A percentile compares a stretch with the other conserved stretches of the same genome.
These are phyloP conservation scores for Nannochloropsis salina DNA, from an alignment of 108 stramenopile genomes.

Conservation along the genomic window DNA sequence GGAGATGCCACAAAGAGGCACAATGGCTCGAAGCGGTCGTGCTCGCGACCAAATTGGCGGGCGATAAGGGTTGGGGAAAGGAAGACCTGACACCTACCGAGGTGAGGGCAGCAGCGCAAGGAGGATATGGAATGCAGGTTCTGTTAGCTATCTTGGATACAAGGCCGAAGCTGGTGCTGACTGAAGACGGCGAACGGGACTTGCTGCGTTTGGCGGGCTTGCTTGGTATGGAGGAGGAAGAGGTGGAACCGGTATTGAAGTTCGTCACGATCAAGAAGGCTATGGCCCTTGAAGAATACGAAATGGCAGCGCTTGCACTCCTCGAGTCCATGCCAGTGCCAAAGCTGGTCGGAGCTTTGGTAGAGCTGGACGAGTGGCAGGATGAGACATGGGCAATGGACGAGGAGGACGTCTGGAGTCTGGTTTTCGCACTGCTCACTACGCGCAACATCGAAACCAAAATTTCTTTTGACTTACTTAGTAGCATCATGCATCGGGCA, in stretches of 20 bases:
- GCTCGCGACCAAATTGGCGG: neutral
- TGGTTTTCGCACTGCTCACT: neutral
- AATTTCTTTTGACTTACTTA: neutral
- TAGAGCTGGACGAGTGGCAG: neutral
- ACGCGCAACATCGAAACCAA: neutral
- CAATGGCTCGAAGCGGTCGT: neutral
- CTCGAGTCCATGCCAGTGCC: conserved; percentile 1
- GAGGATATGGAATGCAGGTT: conserved; percentile 6
- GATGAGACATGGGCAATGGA: neutral
- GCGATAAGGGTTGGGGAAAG: neutral
- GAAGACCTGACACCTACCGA: neutral
- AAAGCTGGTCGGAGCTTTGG: neutral
- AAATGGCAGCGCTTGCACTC: neutral
- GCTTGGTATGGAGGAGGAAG: neutral
- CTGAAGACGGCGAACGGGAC: neutral
- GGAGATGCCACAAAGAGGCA: neutral
- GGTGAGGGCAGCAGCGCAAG: neutral
- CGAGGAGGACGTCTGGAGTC: neutral
- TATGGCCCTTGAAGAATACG: neutral
- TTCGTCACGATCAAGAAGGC: neutral
- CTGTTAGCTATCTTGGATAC: neutral
- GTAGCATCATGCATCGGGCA: neutral
- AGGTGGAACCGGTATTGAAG: neutral
- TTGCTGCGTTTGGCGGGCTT: neutral
- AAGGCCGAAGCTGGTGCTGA: conserved; percentile 14